Conservation (phyloP, 2,329 filamentous ascomycete genomes). For the Fusarium caatingaense region DNA sequence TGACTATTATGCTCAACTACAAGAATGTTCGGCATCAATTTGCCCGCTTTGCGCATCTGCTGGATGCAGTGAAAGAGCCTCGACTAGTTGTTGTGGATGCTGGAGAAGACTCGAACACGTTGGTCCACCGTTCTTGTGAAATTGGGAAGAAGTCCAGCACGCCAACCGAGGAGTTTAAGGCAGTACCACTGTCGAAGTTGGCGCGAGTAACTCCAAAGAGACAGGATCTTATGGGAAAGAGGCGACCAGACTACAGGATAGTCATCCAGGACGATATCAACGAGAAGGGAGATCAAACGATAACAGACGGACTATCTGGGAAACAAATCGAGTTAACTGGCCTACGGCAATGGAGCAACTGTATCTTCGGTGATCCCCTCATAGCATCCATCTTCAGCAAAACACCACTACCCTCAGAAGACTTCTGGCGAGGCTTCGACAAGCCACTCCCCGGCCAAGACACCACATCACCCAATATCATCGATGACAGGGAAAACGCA, state of each 20-base stretch:
- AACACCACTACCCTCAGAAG: conserved; percentile 54
- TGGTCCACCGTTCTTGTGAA: conserved; percentile 51
- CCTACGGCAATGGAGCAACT: conserved; percentile 68
- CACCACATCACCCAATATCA: conserved; percentile 39
- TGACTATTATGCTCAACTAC: conserved; percentile 68
- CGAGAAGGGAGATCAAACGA: conserved; percentile 3
- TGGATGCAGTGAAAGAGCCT: conserved; percentile 65
- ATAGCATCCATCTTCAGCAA: conserved; percentile 63
- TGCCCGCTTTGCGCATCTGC: conserved; percentile 58
- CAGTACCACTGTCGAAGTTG: conserved; percentile 6
- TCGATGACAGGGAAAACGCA: conserved; percentile 59
- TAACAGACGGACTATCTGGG: conserved; percentile 4
- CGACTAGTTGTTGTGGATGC: conserved; percentile 67
- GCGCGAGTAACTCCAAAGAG: background rate
- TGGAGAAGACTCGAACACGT: conserved; percentile 61
- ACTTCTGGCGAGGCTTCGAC: conserved; percentile 62
- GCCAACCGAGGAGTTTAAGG: background rate
- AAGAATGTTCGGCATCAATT: conserved; percentile 65
- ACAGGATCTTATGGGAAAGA: background rate
- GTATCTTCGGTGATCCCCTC: conserved; percentile 70
- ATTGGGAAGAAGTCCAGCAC: conserved; percentile 5
- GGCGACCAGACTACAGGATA: background rate
- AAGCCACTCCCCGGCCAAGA: conserved; percentile 31
- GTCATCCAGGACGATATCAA: conserved; percentile 9
- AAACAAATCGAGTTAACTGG: conserved; percentile 57